Base-by-base conservation (phyloP, 1,284 basidiomycete genomes). In the Stygiomarasmius scandens region DNA sequence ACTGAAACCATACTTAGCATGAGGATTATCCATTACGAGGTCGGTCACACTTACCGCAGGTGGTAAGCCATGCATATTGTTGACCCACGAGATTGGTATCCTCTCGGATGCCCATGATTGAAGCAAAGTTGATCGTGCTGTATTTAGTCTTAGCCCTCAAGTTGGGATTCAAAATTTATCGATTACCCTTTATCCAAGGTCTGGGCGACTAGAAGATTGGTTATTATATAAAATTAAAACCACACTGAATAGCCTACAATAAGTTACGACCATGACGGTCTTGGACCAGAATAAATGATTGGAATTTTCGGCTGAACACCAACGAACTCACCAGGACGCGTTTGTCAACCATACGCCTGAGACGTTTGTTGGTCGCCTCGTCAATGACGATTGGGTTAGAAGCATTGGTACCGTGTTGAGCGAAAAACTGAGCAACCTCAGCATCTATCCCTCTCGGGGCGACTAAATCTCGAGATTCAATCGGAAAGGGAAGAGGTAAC, bases 211-310 rank as follows among this genome's bases (percentile, higher is more conserved):
- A 25, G n/a, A 19, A 36, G 14, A 19, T 24, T 8, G 10, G n/a
- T 47, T 27, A 20, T 20, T 27, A 38, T 5, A 52, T n/a, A 9
- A 14, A 36, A 22, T 25, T 19, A n/a, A 23, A 32, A 24, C n/a
- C n/a, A n/a, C 20, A 14, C 36, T 24, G 44, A 23, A 44, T 45
- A 41, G 4, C 38, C 60, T 55, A 76, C 74, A 82, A 66, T 84
- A 83, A n/a, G 81, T 83, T 22, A 79, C 69, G 32, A 84, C 76
- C 81, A 84, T 83, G 48, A 83, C 75, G 27, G 69, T 63, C 74
- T 75, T 23, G 47, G 19, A 23, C 34, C 24, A 27, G 41, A 43
- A 32, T 48, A 49, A 60, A 44, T 46, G 46, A 24, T 49, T 25
- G 1, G n/a, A 41, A 19, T 2, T 43, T 36, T 47, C 43, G 19